These are phyloP conservation scores for Ophiostoma tasmaniense DNA, from an alignment of 2,329 filamentous ascomycete species.

Conservation along the genomic window DNA sequence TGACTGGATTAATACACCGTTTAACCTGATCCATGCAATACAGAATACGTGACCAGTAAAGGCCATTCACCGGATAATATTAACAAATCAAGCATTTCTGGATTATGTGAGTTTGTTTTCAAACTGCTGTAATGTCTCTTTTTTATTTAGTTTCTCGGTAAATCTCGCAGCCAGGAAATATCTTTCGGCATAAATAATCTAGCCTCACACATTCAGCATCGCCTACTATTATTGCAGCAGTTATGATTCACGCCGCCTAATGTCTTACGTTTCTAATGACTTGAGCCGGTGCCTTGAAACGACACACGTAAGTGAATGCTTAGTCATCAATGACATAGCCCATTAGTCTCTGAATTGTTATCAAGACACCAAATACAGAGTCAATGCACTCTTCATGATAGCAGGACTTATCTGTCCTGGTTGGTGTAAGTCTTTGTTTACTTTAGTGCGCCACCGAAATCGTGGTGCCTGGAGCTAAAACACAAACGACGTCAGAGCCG, in stretches of 20 bases:
- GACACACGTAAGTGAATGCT: not conserved
- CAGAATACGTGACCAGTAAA: not conserved
- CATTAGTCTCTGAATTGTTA: no score
- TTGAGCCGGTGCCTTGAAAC: not conserved
- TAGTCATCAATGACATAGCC: no score
- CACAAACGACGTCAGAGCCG: constrained; percentile 7
- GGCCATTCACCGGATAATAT: not conserved
- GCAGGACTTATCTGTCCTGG: not conserved
- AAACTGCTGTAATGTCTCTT: no score
- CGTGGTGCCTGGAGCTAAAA: constrained; percentile 12
- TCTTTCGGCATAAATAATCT: not conserved
- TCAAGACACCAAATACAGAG: no score
- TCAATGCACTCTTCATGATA: not conserved
- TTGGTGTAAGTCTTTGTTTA: not conserved
- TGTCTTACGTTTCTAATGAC: not conserved
- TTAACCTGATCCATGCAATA: not conserved
- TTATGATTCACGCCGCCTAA: not conserved
- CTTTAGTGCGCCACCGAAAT: constrained; percentile 6
- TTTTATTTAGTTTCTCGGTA: no score
- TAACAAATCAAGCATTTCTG: not conserved
- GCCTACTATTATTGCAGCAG: not conserved
- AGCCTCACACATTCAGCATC: not conserved
- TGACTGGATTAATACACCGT: not conserved
- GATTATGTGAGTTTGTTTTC: no score
- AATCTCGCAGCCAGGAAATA: no score